A percentile compares a stretch with the other conserved stretches of the same genome.
These are phyloP conservation scores for Annulohypoxylon nitens DNA, from an alignment of 495 filamentous ascomycete species.

Conservation along the genomic window DNA sequence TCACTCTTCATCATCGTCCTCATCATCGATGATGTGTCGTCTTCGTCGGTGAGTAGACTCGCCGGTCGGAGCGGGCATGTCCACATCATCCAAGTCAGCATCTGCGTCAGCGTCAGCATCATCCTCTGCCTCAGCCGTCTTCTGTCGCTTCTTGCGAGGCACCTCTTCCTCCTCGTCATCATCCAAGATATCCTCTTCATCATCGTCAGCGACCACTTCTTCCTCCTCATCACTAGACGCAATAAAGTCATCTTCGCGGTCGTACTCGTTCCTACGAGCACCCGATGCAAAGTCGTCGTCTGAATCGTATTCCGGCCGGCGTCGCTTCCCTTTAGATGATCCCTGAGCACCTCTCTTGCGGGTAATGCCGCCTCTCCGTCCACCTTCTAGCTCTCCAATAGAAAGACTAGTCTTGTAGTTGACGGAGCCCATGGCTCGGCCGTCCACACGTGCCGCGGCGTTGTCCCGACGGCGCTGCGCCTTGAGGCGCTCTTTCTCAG, in stretches of 20 bases:
- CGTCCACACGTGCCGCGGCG: constrained; percentile 72
- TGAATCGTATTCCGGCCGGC: constrained; percentile 67
- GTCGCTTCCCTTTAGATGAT: constrained; percentile 57
- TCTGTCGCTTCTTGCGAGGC: constrained; percentile 63
- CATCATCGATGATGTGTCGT: constrained; percentile 62
- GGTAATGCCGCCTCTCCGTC: constrained; percentile 53
- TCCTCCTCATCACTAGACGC: constrained; percentile 81
- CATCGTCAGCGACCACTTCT: constrained; percentile 70
- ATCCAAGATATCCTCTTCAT: constrained; percentile 63
- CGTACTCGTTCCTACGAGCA: constrained; percentile 82
- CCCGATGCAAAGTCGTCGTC: constrained; percentile 76
- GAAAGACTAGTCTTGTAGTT: constrained; percentile 72
- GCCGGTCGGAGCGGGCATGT: constrained; percentile 52
- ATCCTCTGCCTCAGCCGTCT: constrained; percentile 61
- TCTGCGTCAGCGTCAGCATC: constrained; percentile 58
- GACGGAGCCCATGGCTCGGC: constrained; percentile 57
- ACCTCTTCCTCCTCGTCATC: constrained; percentile 63
- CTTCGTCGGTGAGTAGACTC: constrained; percentile 52
- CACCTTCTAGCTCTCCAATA: constrained; percentile 77
- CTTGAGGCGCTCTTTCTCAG: constrained; percentile 77
- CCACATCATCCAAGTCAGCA: constrained; percentile 60
- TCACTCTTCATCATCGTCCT: constrained; percentile 60
- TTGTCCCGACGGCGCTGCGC: constrained; percentile 76
- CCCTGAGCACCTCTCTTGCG: constrained; percentile 62
- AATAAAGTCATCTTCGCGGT: constrained; percentile 82